Conservation (phyloP, 768 basidiomycete genomes). For the Melanogaster broomeanus region DNA sequence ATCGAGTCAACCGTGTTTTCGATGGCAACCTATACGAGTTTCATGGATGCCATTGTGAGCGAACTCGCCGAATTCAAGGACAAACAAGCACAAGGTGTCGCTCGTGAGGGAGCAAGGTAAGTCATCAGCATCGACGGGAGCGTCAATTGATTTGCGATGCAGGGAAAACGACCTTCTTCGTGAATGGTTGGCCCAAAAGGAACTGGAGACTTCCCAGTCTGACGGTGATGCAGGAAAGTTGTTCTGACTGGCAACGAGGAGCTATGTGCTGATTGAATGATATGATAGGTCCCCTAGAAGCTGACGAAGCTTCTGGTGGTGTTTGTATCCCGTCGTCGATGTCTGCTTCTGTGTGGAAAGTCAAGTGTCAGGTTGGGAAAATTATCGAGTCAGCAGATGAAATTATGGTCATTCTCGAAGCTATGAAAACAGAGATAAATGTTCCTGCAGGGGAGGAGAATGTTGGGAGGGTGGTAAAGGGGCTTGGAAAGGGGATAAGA, state of each 20-base stretch:
- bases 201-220: conserved; percentile 1
- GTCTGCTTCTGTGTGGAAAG: conserved; percentile 52
- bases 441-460: conserved; percentile 46
- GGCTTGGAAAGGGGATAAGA: conserved; percentile 40
- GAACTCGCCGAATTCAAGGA: conserved; percentile 45
- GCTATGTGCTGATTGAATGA: background rate
- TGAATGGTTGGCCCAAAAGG: conserved; percentile 43
- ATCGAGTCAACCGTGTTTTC: conserved; percentile 55
- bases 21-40: conserved; percentile 48
- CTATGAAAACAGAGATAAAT: conserved; percentile 67
- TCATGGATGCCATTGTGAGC: conserved; percentile 40
- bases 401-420: conserved; percentile 54
- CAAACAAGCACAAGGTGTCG: conserved; percentile 39
- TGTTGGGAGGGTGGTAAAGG: conserved; percentile 44
- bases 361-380: conserved; percentile 46
- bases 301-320: conserved; percentile 2
- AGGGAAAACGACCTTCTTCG: conserved; percentile 46
- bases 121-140: conserved; percentile 1
- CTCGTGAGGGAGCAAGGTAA: conserved; percentile 43
- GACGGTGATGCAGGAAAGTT: conserved; percentile 4
- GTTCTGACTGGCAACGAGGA: background rate
- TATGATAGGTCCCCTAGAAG: conserved; percentile 1
- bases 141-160: background rate
- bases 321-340: conserved; percentile 35
- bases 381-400: conserved; percentile 41